Evolutionary conservation across 331 rosid genomes (phyloP).

Genomic region (Dryas integrifolia): DNA sequence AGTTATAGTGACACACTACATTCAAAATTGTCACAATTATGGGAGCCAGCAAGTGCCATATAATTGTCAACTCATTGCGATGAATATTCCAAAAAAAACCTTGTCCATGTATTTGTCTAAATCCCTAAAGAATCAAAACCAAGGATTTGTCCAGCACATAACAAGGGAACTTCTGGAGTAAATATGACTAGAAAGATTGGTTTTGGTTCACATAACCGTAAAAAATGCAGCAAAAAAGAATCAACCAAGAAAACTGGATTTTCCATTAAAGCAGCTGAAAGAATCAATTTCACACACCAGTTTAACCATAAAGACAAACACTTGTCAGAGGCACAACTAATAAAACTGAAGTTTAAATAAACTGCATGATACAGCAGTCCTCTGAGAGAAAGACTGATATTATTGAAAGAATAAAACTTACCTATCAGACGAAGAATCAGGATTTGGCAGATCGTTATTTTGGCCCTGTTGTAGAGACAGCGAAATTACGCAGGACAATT

Average conservation of each 20-base stretch:
- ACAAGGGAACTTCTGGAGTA: not conserved
- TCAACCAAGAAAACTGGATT: not conserved
- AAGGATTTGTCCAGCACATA: not conserved
- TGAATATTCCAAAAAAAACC: not conserved
- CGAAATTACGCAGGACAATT: constrained; percentile 8
- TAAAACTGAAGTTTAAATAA: not conserved
- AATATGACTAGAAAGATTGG: not conserved
- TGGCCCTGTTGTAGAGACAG: constrained; percentile 32
- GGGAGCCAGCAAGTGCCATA: not conserved
- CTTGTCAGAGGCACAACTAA: not conserved
- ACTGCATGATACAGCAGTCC: not conserved
- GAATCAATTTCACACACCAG: too few relatives aligned
- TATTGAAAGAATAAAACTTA: constrained; percentile 34
- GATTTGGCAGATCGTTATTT: constrained; percentile 38
- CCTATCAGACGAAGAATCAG: constrained; percentile 42
- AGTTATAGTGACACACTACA: not conserved
- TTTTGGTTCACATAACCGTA: not conserved
- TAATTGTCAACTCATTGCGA: not conserved
- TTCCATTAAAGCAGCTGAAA: not conserved
- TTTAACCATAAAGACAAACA: too few relatives aligned
- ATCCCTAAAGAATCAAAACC: not conserved
- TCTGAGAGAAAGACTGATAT: not conserved
- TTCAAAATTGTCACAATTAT: not conserved
- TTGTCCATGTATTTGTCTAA: not conserved
- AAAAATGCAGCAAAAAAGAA: not conserved